These are phyloP conservation scores for Tetrapisispora iriomotensis DNA, from an alignment of 805 yeast genomes.

Conservation along the genomic window DNA sequence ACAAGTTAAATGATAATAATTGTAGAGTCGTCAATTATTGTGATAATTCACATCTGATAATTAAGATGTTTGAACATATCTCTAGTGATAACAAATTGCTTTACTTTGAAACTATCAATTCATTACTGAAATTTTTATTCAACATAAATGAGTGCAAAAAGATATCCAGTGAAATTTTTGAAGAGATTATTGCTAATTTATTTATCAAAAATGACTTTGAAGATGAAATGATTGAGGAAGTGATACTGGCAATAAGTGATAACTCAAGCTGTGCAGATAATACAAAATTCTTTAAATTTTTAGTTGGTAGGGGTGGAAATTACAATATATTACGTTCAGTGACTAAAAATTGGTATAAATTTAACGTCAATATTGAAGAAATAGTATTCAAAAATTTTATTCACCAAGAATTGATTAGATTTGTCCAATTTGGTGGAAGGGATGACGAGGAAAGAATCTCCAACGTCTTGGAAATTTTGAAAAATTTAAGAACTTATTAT, in stretches of 20 bases:
- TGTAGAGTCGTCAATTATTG: neutral
- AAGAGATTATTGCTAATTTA: neutral
- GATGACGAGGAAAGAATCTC: neutral
- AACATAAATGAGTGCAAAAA: neutral
- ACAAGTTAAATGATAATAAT: neutral
- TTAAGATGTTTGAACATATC: neutral
- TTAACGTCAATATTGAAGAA: neutral
- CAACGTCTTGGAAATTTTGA: neutral
- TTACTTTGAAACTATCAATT: neutral
- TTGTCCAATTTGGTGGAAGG: neutral
- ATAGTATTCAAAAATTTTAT: neutral
- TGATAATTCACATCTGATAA: neutral
- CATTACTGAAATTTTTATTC: neutral
- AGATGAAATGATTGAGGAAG: too few species aligned
- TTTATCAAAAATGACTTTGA: neutral
- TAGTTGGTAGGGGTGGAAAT: too few species aligned
- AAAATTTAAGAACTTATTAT: slow-evolving; percentile 1
- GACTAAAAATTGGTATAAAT: slow-evolving; percentile 1
- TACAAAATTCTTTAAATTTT: too few species aligned
- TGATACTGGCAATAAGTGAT: too few species aligned
- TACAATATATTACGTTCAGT: neutral
- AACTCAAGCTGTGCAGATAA: too few species aligned
- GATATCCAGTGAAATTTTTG: neutral
- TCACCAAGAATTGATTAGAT: neutral
- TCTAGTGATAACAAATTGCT: neutral